Evolutionary conservation across 139 green algal genomes (phyloP).

Genomic region (Raphidocelis subcapitata): DNA sequence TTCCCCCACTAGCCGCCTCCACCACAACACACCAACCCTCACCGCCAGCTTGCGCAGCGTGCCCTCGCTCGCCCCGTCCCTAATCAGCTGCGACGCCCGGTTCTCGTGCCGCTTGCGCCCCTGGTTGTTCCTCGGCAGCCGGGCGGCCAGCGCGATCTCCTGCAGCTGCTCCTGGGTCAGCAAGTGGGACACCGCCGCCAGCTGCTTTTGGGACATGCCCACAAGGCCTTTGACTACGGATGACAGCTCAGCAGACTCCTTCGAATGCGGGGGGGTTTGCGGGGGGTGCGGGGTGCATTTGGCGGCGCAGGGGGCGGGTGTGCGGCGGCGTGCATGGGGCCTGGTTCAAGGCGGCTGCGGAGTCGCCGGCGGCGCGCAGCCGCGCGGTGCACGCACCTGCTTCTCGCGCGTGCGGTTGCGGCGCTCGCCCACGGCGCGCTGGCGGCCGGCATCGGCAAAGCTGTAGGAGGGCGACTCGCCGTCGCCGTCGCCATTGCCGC

Average conservation of each 20-base stretch:
- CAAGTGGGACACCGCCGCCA: conserved; percentile 38
- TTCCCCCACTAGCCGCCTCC: not conserved
- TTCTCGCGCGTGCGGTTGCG: too few species aligned
- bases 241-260: conserved; percentile 4
- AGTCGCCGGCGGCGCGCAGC: not conserved
- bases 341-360: not conserved
- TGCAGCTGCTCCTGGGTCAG: conserved; percentile 30
- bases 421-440: too few species aligned
- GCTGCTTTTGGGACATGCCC: conserved; percentile 40
- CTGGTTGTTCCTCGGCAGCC: conserved; percentile 47
- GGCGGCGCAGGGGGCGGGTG: not conserved
- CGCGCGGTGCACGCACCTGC: too few species aligned
- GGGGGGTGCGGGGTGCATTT: not conserved
- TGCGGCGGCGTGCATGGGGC: not conserved
- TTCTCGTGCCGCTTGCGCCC: conserved; percentile 46
- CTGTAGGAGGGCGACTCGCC: too few species aligned
- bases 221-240: conserved; percentile 35
- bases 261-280: not conserved
- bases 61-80: conserved; percentile 13
- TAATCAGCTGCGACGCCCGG: conserved; percentile 43
- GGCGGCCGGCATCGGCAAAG: too few species aligned
- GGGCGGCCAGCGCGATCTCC: conserved; percentile 31
- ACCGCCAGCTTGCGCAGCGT: conserved; percentile 32
- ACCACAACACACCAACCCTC: not conserved
- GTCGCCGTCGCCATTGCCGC: too few species aligned